Conservation (phyloP, 2,329 filamentous ascomycete genomes). For the Phoma sp. region DNA sequence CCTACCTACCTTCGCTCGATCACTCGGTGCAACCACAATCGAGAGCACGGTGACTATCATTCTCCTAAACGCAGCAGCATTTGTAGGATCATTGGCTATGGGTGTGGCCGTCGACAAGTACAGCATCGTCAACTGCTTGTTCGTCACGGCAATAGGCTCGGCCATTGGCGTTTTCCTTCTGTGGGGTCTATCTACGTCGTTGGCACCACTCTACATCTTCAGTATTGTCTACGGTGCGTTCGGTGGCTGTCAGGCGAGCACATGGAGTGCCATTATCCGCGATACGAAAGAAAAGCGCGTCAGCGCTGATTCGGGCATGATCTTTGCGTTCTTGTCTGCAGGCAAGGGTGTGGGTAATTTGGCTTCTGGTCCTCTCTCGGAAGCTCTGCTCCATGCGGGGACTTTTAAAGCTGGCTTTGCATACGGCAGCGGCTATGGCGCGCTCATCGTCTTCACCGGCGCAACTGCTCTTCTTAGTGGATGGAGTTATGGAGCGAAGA, state of each 20-base stretch:
- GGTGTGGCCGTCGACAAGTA: conserved; percentile 50
- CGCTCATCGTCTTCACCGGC: conserved; percentile 53
- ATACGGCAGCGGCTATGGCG: conserved; percentile 53
- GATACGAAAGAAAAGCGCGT: conserved; percentile 48
- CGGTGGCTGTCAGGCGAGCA: conserved; percentile 49
- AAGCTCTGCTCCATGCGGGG: conserved; percentile 50
- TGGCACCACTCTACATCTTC: conserved; percentile 52
- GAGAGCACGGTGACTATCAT: conserved; percentile 49
- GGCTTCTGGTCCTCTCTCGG: conserved; percentile 59
- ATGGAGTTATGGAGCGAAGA: conserved; percentile 39
- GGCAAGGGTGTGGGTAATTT: conserved; percentile 61
- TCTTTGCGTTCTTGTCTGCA: conserved; percentile 56
- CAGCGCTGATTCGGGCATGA: conserved; percentile 54
- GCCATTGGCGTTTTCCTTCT: conserved; percentile 51
- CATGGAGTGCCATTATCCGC: conserved; percentile 55
- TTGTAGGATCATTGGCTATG: conserved; percentile 48
- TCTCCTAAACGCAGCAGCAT: conserved; percentile 49
- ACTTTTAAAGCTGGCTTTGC: conserved; percentile 47
- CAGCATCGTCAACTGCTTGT: conserved; percentile 48
- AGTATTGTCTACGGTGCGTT: conserved; percentile 52
- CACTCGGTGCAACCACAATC: conserved; percentile 44
- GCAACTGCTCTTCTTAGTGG: conserved; percentile 45
- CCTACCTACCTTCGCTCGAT: conserved; percentile 51
- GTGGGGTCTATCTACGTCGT: conserved; percentile 54
- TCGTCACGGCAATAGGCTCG: conserved; percentile 47